phyloP scores from a whole-genome alignment of 768 basidiomycete genomes.

The Lactarius hatsudake region DNA sequence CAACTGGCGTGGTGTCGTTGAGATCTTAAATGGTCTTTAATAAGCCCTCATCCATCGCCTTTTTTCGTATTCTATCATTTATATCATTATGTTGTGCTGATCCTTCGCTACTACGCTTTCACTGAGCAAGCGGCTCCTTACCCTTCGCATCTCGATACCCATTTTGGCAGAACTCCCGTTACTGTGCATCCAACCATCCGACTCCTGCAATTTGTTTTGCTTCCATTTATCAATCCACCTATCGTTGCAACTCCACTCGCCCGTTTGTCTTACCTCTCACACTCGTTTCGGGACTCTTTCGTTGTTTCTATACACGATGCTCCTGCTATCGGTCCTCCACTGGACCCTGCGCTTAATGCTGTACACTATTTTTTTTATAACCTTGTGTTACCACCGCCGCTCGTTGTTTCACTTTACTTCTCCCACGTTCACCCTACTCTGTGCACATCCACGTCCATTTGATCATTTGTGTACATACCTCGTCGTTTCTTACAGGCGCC shows the following conservation, averaged over 20 bases:
- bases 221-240: conserved; percentile 16
- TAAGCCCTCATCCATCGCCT: neutral
- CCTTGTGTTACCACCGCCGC: neutral
- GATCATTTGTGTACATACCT: neutral
- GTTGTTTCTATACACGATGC: neutral
- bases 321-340: neutral
- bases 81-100: conserved; percentile 11
- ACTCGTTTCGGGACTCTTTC: neutral
- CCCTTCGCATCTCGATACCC: conserved; percentile 1
- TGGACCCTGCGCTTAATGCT: conserved; percentile 4
- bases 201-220: neutral
- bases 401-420: neutral
- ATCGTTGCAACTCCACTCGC: neutral
- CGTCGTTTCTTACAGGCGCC: neutral
- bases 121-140: neutral
- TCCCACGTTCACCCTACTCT: neutral
- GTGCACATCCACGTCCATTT: neutral
- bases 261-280: neutral
- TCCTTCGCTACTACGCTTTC: neutral
- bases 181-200: neutral
- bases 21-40: conserved; percentile 38
- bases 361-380: conserved; percentile 2
- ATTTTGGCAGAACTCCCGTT: neutral
- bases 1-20: conserved; percentile 64
- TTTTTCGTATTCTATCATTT: conserved; percentile 1